Conservation (phyloP, 352 stramenopile genomes). For the Pythium grandisporangium region DNA sequence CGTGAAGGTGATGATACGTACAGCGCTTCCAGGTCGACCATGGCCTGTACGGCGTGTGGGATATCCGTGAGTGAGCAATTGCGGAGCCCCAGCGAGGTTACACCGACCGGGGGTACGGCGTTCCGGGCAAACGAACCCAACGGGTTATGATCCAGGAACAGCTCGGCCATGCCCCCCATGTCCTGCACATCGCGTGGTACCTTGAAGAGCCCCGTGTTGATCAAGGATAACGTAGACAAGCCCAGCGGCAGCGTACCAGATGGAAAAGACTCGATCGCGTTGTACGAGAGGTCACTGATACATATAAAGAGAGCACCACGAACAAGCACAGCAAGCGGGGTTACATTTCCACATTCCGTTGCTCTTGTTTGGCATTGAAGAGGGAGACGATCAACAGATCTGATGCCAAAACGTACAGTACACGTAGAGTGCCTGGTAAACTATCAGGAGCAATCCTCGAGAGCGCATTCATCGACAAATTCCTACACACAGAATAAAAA, state of each 20-base stretch:
- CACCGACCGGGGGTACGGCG: neutral
- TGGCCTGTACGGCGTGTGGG: neutral
- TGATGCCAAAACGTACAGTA: neutral
- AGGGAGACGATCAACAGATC: too few species aligned
- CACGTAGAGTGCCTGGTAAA: neutral
- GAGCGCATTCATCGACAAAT: slow-evolving; percentile 1
- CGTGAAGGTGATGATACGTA: neutral
- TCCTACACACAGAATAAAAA: too few species aligned
- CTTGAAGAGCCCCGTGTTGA: slow-evolving; percentile 1
- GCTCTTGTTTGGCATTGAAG: neutral
- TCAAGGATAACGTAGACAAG: neutral
- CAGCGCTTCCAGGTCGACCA: neutral
- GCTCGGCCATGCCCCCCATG: neutral
- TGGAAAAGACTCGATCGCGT: neutral
- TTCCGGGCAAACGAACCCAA: slow-evolving; percentile 1
- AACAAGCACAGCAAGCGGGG: neutral
- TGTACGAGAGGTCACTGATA: slow-evolving; percentile 1
- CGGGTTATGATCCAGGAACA: slow-evolving; percentile 6
- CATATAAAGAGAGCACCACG: too few species aligned
- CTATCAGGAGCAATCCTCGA: neutral
- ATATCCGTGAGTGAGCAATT: slow-evolving; percentile 6
- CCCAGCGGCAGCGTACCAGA: neutral
- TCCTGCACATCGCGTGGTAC: slow-evolving; percentile 3
- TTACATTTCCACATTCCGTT: neutral
- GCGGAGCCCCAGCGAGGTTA: slow-evolving; percentile 2